Evolutionary conservation across 352 stramenopile genomes (phyloP).

Genomic region (Pythium rishiriense): DNA sequence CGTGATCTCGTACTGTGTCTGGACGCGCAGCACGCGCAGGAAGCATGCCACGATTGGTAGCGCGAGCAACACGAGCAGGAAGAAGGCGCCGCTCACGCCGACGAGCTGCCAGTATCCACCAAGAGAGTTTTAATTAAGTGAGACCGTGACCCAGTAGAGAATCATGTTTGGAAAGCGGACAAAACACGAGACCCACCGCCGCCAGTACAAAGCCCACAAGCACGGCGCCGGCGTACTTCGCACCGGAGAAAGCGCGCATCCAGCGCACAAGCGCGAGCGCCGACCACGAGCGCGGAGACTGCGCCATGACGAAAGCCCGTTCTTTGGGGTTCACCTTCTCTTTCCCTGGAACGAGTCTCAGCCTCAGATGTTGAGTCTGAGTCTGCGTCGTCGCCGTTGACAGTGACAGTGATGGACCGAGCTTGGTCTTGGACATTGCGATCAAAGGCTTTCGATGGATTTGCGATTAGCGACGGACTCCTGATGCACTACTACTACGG

Average conservation of each 20-base stretch:
- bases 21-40: neutral
- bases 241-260: slow-evolving; percentile 4
- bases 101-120: slow-evolving; percentile 3
- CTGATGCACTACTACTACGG: too few species aligned
- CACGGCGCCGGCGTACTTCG: neutral
- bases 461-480: too few species aligned
- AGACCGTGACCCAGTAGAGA: too few species aligned
- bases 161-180: neutral
- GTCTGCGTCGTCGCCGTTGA: too few species aligned
- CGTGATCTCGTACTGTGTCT: slow-evolving; percentile 27
- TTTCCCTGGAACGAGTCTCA: too few species aligned
- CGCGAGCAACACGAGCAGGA: slow-evolving; percentile 20
- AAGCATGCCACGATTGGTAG: slow-evolving; percentile 25
- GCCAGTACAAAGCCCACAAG: slow-evolving; percentile 4
- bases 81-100: slow-evolving; percentile 13
- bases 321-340: neutral
- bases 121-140: neutral
- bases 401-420: too few species aligned
- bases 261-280: slow-evolving; percentile 13
- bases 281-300: neutral
- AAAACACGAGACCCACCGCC: slow-evolving; percentile 4
- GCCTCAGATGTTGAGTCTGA: too few species aligned
- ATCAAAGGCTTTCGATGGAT: too few species aligned
- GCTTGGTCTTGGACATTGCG: too few species aligned
- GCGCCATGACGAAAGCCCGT: neutral